phyloP scores from a whole-genome alignment of 1,284 basidiomycete species.

The Rhodotorula sp. region DNA sequence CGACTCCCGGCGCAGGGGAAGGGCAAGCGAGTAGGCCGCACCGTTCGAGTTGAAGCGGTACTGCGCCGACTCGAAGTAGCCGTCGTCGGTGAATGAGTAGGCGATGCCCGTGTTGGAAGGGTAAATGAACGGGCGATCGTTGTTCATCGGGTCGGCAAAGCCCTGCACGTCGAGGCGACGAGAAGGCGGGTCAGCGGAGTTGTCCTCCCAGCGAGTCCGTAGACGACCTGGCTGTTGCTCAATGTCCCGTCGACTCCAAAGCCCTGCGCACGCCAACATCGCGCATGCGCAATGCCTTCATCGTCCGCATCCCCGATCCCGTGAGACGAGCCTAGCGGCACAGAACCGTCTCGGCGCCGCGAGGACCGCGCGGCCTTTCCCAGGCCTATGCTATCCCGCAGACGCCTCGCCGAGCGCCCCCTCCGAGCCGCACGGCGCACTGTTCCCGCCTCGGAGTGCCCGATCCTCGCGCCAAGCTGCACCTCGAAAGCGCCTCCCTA shows the following conservation, averaged over 20 bases:
- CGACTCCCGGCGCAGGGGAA: accelerated
- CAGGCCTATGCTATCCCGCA: too few species aligned
- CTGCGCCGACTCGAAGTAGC: slow-evolving; percentile 80
- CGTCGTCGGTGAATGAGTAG: slow-evolving; percentile 73
- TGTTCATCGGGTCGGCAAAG: slow-evolving; percentile 78
- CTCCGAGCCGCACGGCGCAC: too few species aligned
- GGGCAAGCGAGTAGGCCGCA: slow-evolving; percentile 44
- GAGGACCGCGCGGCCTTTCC: too few species aligned
- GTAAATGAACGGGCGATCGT: slow-evolving; percentile 67
- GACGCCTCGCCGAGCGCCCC: too few species aligned
- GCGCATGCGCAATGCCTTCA: too few species aligned
- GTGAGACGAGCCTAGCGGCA: too few species aligned
- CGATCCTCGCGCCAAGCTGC: neutral
- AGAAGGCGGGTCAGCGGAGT: neutral
- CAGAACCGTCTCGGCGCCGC: too few species aligned
- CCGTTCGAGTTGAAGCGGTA: slow-evolving; percentile 84
- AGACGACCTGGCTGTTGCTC: too few species aligned
- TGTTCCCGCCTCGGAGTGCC: neutral
- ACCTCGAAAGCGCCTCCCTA: neutral
- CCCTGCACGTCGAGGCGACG: slow-evolving; percentile 55
- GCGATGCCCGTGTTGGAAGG: slow-evolving; percentile 79
- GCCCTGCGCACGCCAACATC: too few species aligned
- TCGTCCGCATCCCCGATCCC: too few species aligned
- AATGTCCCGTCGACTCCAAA: too few species aligned
- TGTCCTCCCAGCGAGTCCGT: too few species aligned